These are phyloP conservation scores for Cordia subcordata DNA, from an alignment of 257 asterid species.

Conservation along the genomic window DNA sequence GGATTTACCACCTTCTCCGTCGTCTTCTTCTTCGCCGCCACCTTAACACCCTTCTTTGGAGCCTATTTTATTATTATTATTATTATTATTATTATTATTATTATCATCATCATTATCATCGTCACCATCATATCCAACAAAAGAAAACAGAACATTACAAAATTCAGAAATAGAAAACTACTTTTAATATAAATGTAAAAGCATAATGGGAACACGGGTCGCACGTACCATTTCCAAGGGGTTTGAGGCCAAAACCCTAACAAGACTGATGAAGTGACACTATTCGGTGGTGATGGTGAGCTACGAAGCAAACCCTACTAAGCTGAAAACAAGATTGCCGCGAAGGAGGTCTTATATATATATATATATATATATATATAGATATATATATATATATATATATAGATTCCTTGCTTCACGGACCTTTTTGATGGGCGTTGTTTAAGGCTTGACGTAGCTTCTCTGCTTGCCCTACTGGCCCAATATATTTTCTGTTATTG, in stretches of 20 bases:
- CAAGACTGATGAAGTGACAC: neutral
- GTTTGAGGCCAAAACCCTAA: no score
- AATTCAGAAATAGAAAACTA: no score
- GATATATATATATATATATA: no score
- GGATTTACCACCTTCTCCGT: conserved; percentile 18
- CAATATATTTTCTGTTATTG: neutral
- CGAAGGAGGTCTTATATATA: no score
- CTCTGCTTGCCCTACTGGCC: neutral
- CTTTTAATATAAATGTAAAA: no score
- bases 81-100: no score
- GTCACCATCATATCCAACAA: no score
- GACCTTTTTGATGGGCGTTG: neutral
- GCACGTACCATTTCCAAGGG: neutral
- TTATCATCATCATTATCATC: no score
- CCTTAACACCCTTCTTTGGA: conserved; percentile 22
- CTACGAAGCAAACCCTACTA: neutral
- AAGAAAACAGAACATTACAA: no score
- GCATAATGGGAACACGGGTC: neutral
- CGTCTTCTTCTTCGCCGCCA: conserved; percentile 14
- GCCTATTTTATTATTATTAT: conserved; percentile 9
- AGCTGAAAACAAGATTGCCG: neutral
- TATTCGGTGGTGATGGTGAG: neutral
- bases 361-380: no score
- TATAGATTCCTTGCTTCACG: neutral
- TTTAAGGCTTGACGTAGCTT: neutral